phyloP scores from a whole-genome alignment of 2,329 filamentous ascomycete species.

The Setomelanomma holmii region DNA sequence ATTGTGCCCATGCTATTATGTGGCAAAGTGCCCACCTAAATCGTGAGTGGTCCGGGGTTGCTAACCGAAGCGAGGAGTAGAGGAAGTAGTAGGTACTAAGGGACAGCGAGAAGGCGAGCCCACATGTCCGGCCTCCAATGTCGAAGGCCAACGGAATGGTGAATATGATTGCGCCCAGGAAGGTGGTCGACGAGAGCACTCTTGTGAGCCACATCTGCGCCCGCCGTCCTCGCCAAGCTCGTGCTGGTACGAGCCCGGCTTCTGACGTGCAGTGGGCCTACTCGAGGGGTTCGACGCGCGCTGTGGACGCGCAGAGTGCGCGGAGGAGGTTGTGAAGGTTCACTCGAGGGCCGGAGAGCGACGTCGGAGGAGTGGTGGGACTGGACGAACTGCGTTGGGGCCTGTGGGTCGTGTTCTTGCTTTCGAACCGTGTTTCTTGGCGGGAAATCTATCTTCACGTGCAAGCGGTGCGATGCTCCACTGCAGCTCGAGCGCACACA shows the following conservation, averaged over 20 bases:
- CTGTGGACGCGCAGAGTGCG: conserved; percentile 41
- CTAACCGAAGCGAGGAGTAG: conserved; percentile 80
- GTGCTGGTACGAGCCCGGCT: conserved; percentile 53
- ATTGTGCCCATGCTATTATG: conserved; percentile 78
- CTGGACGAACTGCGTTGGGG: conserved; percentile 20
- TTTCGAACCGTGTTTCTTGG: conserved; percentile 30
- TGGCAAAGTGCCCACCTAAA: conserved; percentile 75
- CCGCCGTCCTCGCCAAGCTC: conserved; percentile 55
- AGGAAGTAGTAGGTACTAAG: conserved; percentile 90
- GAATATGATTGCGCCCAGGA: conserved; percentile 90
- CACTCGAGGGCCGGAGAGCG: conserved; percentile 17
- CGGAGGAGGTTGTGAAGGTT: conserved; percentile 22
- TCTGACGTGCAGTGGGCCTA: conserved; percentile 30
- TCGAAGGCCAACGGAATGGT: conserved; percentile 98
- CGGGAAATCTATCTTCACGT: conserved; percentile 45
- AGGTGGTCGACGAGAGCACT: conserved; percentile 79
- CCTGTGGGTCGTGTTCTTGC: conserved; percentile 21
- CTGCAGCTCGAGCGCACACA: conserved; percentile 9
- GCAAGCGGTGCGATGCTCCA: conserved; percentile 26
- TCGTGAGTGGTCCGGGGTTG: conserved; percentile 79
- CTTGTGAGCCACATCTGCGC: conserved; percentile 83
- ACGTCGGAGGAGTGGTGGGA: conserved; percentile 16
- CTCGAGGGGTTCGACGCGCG: conserved; percentile 22
- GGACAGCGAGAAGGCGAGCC: conserved; percentile 89
- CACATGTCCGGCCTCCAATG: conserved; percentile 93